Evolutionary conservation across 2,329 filamentous ascomycete species (phyloP).

Genomic region (Cordyceps tenuipes): DNA sequence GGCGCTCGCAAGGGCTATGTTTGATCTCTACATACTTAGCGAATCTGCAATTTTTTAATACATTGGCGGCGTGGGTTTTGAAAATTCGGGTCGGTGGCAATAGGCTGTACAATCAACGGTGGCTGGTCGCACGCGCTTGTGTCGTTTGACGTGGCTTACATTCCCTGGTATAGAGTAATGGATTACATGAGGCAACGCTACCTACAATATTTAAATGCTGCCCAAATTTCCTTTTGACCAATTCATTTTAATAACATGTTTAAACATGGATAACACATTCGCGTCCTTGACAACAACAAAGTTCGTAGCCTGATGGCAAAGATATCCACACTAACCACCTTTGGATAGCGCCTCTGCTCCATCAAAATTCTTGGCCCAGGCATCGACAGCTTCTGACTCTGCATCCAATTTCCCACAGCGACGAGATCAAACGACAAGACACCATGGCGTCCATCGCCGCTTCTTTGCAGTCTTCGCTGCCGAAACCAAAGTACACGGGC

Average conservation of each 20-base stretch:
- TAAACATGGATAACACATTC: background rate
- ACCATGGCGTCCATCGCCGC: conserved; percentile 58
- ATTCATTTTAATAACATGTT: background rate
- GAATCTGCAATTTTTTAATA: conserved; percentile 19
- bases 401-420: conserved; percentile 9
- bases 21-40: conserved; percentile 30
- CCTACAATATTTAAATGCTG: background rate
- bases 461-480: conserved; percentile 71
- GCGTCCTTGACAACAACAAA: no score
- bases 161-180: conserved; percentile 9
- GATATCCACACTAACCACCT: conserved; percentile 21
- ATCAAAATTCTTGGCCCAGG: conserved; percentile 25
- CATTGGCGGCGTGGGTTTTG: conserved; percentile 22
- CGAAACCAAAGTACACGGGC: conserved; percentile 84
- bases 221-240: background rate
- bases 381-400: conserved; percentile 14
- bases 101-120: conserved; percentile 23
- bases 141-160: background rate
- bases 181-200: conserved; percentile 1
- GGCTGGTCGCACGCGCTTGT: background rate
- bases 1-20: conserved; percentile 63
- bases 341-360: conserved; percentile 19
- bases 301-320: background rate
- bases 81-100: conserved; percentile 20
- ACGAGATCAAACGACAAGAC: conserved; percentile 14